phyloP scores from a whole-genome alignment of 805 yeast genomes.

The Candida ovalis region DNA sequence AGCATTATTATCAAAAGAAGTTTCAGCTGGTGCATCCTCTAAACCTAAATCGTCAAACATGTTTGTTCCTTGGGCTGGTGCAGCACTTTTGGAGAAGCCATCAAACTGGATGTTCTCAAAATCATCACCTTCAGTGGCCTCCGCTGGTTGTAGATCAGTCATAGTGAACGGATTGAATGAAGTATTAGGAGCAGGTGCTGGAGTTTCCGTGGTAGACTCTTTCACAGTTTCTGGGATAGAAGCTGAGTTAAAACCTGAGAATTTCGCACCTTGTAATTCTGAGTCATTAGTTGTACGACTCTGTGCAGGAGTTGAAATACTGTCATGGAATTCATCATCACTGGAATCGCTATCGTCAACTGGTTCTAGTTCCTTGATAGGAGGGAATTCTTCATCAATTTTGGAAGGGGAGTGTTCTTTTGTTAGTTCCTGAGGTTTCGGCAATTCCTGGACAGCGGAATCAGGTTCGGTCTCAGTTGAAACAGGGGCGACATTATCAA shows the following conservation, averaged over 20 bases:
- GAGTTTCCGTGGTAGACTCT: slow-evolving; percentile 3
- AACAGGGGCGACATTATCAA: neutral
- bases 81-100: neutral
- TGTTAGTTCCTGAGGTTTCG: neutral
- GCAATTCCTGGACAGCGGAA: neutral
- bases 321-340: slow-evolving; percentile 37
- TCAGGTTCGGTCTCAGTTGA: neutral
- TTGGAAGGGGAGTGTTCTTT: slow-evolving; percentile 4
- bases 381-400: slow-evolving; percentile 53
- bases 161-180: slow-evolving; percentile 24
- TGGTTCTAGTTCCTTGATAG: slow-evolving; percentile 51
- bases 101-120: slow-evolving; percentile 11
- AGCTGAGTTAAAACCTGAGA: neutral
- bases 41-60: slow-evolving; percentile 35
- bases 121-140: slow-evolving; percentile 17
- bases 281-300: neutral
- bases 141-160: slow-evolving; percentile 16
- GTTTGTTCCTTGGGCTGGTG: slow-evolving; percentile 8
- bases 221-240: neutral
- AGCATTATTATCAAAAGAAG: slow-evolving; percentile 26
- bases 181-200: slow-evolving; percentile 7
- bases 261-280: neutral
- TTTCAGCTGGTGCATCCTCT: slow-evolving; percentile 31
- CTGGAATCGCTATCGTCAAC: slow-evolving; percentile 48
- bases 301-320: slow-evolving; percentile 16